Base-by-base conservation (phyloP, 2,329 filamentous ascomycete genomes). In the Thielaviopsis euricoi region DNA sequence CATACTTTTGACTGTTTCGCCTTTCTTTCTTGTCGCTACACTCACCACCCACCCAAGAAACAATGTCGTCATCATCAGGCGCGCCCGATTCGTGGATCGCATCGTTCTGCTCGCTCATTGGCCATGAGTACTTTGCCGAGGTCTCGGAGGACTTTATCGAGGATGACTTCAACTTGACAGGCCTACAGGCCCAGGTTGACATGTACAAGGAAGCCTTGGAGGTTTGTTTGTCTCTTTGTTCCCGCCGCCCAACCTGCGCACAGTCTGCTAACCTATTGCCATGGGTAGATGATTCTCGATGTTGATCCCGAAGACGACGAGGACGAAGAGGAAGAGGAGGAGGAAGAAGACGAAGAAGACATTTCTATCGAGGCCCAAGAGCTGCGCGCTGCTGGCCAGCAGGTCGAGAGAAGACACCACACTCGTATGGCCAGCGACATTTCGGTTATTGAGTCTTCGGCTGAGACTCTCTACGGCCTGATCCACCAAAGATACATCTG, bases 131-230 rank as follows among this genome's bases (percentile, higher is more conserved):
- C 74, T 98, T 98, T 71, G 93, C 93, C 62, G 93, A 98, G 75
- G 91, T 98, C 55, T 93, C 89, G 52, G 93, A 98, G 73, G 93
- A 98, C 67, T 98, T 98, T 66, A 97, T 98, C 68, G 93, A 98
- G 71, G 93, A 98, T 82, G 93, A 98, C 71, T 98, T 98, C 78
- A 98, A 98, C 72, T 77, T 98, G 63, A 98, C 93, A 0, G 93
- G 93, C 54, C 77, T 98, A 66, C 89, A 95, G 71, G 87, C 85
- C 61, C 91, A 97, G 73, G 93, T 98, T 56, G 86, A 89, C 63
- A 95, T 96, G 87, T 98, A 98, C 72, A 98, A 97, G 73, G 93
- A 98, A 73, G 93, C 93, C 13, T 75, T 98, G 62, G 93, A 98
- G 76, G 81, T 84, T 72, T 48, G 26, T 33, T 40, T 17, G 54